Conservation (phyloP, 2,329 filamentous ascomycete species). For the Colletotrichum lupini region DNA sequence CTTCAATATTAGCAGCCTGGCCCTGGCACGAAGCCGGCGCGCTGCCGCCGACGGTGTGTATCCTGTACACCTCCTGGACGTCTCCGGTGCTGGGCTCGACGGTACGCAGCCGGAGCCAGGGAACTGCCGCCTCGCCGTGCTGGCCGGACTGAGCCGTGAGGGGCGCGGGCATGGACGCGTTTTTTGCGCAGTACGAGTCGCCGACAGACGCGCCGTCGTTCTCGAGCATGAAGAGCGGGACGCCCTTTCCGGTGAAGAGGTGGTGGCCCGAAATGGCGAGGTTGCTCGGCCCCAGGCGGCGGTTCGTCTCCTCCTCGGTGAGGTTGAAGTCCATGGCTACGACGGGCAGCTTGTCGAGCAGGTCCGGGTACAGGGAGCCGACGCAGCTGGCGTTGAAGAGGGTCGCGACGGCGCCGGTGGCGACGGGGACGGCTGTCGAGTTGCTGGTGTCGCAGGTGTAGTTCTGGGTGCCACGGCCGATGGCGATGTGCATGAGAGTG, state of each 20-base stretch:
- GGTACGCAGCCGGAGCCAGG: constrained; percentile 81
- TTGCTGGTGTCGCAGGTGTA: constrained; percentile 82
- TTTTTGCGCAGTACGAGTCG: constrained; percentile 71
- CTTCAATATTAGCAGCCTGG: constrained; percentile 70
- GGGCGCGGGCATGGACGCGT: constrained; percentile 71
- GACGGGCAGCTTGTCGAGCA: constrained; percentile 72
- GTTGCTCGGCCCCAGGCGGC: constrained; percentile 65
- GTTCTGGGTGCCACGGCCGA: constrained; percentile 92
- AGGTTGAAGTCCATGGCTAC: constrained; percentile 77
- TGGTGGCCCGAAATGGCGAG: constrained; percentile 79
- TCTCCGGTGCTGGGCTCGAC: constrained; percentile 66
- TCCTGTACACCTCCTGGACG: constrained; percentile 82
- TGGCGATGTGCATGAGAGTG: constrained; percentile 78
- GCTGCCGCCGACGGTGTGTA: constrained; percentile 85
- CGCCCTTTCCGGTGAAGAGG: constrained; percentile 78
- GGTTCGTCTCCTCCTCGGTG: constrained; percentile 11
- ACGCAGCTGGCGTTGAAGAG: constrained; percentile 92
- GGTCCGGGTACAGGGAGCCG: constrained; percentile 74
- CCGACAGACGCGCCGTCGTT: constrained; percentile 65
- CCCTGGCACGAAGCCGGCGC: constrained; percentile 79
- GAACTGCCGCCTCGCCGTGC: constrained; percentile 74
- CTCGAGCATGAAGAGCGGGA: constrained; percentile 85
- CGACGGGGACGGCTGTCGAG: constrained; percentile 69
- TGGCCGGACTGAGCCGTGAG: constrained; percentile 67
- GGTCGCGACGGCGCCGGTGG: constrained; percentile 80